Conservation (phyloP, 371 early-diverging fungal genomes). For the Thermomucor indicae-seudaticae region DNA sequence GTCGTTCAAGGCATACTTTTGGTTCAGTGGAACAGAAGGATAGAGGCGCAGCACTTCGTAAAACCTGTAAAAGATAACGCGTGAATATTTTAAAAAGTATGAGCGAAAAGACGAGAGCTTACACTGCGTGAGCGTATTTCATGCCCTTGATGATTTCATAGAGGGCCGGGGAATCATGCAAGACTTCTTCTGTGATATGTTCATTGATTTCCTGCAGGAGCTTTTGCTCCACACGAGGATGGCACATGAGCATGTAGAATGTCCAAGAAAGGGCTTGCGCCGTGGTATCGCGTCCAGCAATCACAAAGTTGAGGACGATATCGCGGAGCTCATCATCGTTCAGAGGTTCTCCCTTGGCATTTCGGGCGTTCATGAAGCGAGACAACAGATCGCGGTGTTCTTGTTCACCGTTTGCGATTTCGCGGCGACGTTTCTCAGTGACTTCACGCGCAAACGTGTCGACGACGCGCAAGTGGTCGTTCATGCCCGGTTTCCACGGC, state of each 20-base stretch:
- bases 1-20: constrained; percentile 62
- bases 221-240: constrained; percentile 49
- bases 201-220: constrained; percentile 58
- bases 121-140: constrained; percentile 57
- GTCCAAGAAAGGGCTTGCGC: constrained; percentile 74
- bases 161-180: constrained; percentile 20
- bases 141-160: constrained; percentile 47
- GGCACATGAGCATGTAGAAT: constrained; percentile 52
- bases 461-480: constrained; percentile 31
- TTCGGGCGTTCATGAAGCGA: constrained; percentile 52
- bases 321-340: constrained; percentile 54
- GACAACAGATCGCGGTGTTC: constrained; percentile 48
- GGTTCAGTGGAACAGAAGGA: constrained; percentile 67
- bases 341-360: constrained; percentile 46
- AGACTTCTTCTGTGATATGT: constrained; percentile 23
- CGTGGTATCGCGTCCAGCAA: constrained; percentile 69
- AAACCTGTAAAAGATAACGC: constrained; percentile 13
- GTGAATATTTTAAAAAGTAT: constrained; percentile 51
- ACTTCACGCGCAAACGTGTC: constrained; percentile 43
- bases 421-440: constrained; percentile 33
- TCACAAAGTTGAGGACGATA: constrained; percentile 65
- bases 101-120: constrained; percentile 41
- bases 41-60: constrained; percentile 66
- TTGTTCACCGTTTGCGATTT: constrained; percentile 14
- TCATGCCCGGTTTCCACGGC: constrained; percentile 21